Conservation (phyloP, 805 yeast genomes). For the Candida andamanensis region DNA sequence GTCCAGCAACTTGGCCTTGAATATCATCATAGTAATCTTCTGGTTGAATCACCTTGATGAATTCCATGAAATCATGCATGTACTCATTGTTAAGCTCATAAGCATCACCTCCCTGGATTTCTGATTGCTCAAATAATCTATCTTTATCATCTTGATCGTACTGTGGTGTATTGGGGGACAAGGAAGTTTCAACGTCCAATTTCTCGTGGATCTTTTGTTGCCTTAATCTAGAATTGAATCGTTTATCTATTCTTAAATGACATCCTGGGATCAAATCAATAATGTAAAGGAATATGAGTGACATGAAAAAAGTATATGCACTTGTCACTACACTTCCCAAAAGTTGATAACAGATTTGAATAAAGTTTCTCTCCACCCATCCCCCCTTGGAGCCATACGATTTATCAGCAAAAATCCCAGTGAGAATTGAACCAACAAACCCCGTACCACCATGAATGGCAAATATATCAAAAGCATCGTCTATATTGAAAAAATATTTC, state of each 20-base stretch:
- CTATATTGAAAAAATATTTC: slow-evolving; percentile 34
- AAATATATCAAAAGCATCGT: slow-evolving; percentile 40
- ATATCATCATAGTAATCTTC: slow-evolving; percentile 26
- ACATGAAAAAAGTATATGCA: slow-evolving; percentile 29
- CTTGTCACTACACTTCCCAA: slow-evolving; percentile 32
- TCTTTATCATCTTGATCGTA: background rate
- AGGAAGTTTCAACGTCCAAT: slow-evolving; percentile 11
- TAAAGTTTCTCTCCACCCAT: slow-evolving; percentile 37
- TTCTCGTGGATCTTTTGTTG: slow-evolving; percentile 7
- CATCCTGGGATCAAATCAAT: slow-evolving; percentile 38
- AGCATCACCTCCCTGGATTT: slow-evolving; percentile 33
- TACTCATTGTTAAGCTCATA: slow-evolving; percentile 39
- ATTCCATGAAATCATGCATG: slow-evolving; percentile 37
- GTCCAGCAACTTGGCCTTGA: background rate
- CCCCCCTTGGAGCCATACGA: slow-evolving; percentile 33
- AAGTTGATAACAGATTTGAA: slow-evolving; percentile 36
- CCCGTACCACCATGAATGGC: slow-evolving; percentile 43
- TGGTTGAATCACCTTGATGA: slow-evolving; percentile 31
- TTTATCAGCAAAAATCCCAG: slow-evolving; percentile 36
- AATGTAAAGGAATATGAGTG: slow-evolving; percentile 26
- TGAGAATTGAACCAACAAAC: slow-evolving; percentile 33
- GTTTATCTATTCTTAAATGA: slow-evolving; percentile 38
- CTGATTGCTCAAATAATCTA: slow-evolving; percentile 24
- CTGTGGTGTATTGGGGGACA: slow-evolving; percentile 11
- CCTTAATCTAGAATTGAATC: slow-evolving; percentile 28